Conservation (phyloP, 805 yeast genomes). For the Clavispora fructus region DNA sequence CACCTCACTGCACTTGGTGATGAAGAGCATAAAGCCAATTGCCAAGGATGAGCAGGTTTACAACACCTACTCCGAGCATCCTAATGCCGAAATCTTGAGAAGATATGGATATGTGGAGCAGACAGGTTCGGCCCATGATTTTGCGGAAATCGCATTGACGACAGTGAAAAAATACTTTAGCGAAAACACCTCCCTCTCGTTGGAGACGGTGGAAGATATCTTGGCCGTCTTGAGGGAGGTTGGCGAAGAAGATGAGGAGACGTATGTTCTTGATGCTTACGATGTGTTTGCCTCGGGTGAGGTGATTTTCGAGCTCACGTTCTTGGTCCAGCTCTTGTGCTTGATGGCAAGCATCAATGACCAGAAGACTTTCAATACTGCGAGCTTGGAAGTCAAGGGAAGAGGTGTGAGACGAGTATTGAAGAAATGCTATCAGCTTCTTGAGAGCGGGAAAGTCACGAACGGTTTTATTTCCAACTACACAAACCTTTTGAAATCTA, state of each 20-base stretch:
- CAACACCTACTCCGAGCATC: slow-evolving; percentile 86
- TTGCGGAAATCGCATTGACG: slow-evolving; percentile 63
- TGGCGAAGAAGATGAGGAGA: slow-evolving; percentile 37
- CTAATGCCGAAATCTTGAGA: slow-evolving; percentile 85
- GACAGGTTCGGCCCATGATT: slow-evolving; percentile 68
- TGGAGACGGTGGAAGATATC: slow-evolving; percentile 29
- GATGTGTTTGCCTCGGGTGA: slow-evolving; percentile 59
- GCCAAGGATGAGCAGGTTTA: slow-evolving; percentile 66
- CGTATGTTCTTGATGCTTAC: slow-evolving; percentile 48
- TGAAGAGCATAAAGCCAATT: slow-evolving; percentile 65
- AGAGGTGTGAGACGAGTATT: slow-evolving; percentile 43
- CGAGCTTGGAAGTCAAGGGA: slow-evolving; percentile 17
- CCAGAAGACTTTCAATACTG: slow-evolving; percentile 19
- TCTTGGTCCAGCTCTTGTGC: slow-evolving; percentile 50
- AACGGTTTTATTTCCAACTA: slow-evolving; percentile 25
- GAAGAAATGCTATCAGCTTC: slow-evolving; percentile 56
- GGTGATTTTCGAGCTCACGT: slow-evolving; percentile 51
- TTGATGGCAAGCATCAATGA: slow-evolving; percentile 23
- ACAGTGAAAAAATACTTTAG: slow-evolving; percentile 36
- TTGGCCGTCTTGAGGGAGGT: slow-evolving; percentile 24
- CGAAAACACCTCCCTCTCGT: slow-evolving; percentile 13
- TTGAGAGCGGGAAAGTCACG: slow-evolving; percentile 50
- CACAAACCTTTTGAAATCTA: slow-evolving; percentile 23
- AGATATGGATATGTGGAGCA: slow-evolving; percentile 87
- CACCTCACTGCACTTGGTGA: slow-evolving; percentile 47